Evolutionary conservation across 1,284 basidiomycete genomes (phyloP), one percentile per base, ranked within the genome.

Genomic region (Rhizopogon parksii): DNA sequence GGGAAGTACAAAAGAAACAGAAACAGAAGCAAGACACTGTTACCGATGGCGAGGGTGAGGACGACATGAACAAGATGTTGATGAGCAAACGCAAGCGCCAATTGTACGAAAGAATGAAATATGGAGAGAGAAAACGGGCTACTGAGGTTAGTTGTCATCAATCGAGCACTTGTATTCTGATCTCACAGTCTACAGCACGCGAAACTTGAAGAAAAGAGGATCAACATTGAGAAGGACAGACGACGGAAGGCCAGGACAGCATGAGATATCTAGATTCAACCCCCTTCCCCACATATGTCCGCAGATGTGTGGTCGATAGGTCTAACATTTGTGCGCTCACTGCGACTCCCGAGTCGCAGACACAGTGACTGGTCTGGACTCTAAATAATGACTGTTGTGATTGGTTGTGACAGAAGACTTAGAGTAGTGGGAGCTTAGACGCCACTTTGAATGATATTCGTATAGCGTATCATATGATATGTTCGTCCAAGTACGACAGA

Each of bases 51-150:
- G 69, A 73, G 27, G 75, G 70, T 12, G 93, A 96, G 66, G 77
- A 86, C 66, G 88, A 95, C 63, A 91, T 97, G 87, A 90, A 93
- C 70, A 96, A 95, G 78, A 96, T 96, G 83, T 82, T 99, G 83
- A 87, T 99, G 84, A 95, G 91, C 73, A 96, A 95, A 74, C 95
- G 91, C 74, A 90, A 97, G 72, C 82, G 86, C 62, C 97, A 96
- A 73, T 70, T 99, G 61, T 98, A 96, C 72, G 92, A 95, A 70
- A 90, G 91, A 74, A 89, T 98, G 82, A 91, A 93, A 72, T 85
- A 91, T 69, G 85, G 86, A 55, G 81, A 95, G 66, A 80, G 80
- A 65, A 91, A 90, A 71, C 84, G 85, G 55, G 75, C 78, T 24
- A 76, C 80, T 34, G 93, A 96, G 85, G 92, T 94, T 65, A 62